A percentile compares a stretch with the other conserved stretches of the same genome.
Evolutionary conservation across 2,329 filamentous ascomycete genomes (phyloP).

Genomic region (Cercospora sesami): DNA sequence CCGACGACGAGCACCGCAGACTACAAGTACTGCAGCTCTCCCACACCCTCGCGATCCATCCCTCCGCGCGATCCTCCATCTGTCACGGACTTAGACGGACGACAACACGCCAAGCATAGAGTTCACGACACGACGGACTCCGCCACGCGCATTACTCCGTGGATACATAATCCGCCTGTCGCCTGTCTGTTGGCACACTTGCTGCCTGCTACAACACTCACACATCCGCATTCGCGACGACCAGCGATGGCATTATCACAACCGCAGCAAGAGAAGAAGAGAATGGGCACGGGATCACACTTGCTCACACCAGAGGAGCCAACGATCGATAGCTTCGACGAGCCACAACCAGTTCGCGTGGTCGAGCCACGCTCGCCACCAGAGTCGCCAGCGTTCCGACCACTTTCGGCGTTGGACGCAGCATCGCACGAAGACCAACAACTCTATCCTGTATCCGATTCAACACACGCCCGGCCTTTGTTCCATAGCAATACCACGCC

Average conservation of each 20-base stretch:
- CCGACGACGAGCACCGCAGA: neutral
- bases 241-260: slow-evolving; percentile 24
- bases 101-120: slow-evolving; percentile 22
- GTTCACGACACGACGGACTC: slow-evolving; percentile 21
- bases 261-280: slow-evolving; percentile 20
- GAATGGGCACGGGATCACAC: slow-evolving; percentile 20
- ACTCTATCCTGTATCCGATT: slow-evolving; percentile 24
- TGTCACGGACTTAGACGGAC: slow-evolving; percentile 26
- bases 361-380: slow-evolving; percentile 26
- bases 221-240: slow-evolving; percentile 6
- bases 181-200: slow-evolving; percentile 13
- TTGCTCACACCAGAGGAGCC: slow-evolving; percentile 29
- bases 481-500: slow-evolving; percentile 15
- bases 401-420: slow-evolving; percentile 14
- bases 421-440: slow-evolving; percentile 24
- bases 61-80: slow-evolving; percentile 2
- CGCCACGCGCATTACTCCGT: slow-evolving; percentile 21
- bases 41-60: slow-evolving; percentile 2
- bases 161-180: slow-evolving; percentile 19
- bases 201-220: slow-evolving; percentile 1
- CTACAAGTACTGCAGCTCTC: slow-evolving; percentile 10
- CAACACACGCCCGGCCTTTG: slow-evolving; percentile 14
- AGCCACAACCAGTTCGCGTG: slow-evolving; percentile 10
- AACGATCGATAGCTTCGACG: slow-evolving; percentile 25
- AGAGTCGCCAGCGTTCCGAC: slow-evolving; percentile 27